phyloP scores from a whole-genome alignment of 2,329 filamentous ascomycete genomes.

The Fusarium veterinarium region DNA sequence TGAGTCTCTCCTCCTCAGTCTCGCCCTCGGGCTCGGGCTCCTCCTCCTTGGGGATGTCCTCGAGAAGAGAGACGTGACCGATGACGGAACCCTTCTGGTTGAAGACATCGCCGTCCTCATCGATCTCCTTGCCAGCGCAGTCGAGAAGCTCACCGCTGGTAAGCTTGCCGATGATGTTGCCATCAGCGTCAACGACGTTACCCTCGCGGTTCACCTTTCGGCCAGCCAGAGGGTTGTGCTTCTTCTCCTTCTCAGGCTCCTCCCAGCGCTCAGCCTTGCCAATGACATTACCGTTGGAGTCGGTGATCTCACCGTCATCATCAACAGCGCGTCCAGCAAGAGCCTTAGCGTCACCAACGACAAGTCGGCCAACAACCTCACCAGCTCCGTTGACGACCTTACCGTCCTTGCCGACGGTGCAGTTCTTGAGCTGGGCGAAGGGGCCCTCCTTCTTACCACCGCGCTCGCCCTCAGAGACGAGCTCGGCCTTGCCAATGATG shows the following conservation, averaged over 20 bases:
- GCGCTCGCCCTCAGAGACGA: slow-evolving; percentile 75
- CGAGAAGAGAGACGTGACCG: slow-evolving; percentile 75
- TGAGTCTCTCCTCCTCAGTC: slow-evolving; percentile 53
- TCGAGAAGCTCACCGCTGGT: slow-evolving; percentile 74
- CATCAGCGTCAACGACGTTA: slow-evolving; percentile 68
- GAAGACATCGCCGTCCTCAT: slow-evolving; percentile 77
- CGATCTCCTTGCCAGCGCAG: slow-evolving; percentile 75
- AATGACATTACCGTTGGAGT: slow-evolving; percentile 74
- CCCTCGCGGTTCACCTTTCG: slow-evolving; percentile 69
- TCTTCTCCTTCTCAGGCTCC: slow-evolving; percentile 64
- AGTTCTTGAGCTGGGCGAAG: slow-evolving; percentile 73
- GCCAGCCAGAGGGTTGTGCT: slow-evolving; percentile 64
- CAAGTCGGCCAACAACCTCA: slow-evolving; percentile 77
- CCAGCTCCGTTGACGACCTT: slow-evolving; percentile 74
- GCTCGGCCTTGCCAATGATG: slow-evolving; percentile 74
- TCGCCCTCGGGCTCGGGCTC: slow-evolving; percentile 59
- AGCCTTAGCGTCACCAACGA: slow-evolving; percentile 76
- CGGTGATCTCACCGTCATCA: slow-evolving; percentile 83
- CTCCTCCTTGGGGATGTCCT: slow-evolving; percentile 60
- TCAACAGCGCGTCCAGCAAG: slow-evolving; percentile 81
- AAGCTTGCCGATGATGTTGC: slow-evolving; percentile 73
- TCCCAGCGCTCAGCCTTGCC: slow-evolving; percentile 71
- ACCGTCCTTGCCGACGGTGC: slow-evolving; percentile 75
- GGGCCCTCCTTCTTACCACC: slow-evolving; percentile 73
- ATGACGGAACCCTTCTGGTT: slow-evolving; percentile 75